These are phyloP conservation scores for Whalleya microplaca DNA, from an alignment of 2,329 filamentous ascomycete species.

Conservation along the genomic window DNA sequence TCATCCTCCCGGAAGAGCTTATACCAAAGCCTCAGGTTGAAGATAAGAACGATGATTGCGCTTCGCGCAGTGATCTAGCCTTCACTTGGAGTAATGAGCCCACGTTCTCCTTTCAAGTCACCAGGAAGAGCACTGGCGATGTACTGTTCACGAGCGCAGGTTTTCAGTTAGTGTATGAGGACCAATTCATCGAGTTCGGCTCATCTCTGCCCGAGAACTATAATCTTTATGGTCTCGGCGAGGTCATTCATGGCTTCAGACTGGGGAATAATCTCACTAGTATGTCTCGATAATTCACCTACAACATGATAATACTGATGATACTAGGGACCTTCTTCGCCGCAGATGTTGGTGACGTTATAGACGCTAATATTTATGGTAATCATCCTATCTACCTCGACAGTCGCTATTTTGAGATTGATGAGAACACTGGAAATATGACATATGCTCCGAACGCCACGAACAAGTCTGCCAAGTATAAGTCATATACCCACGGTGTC, in stretches of 20 bases:
- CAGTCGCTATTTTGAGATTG: conserved; percentile 71
- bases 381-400: conserved; percentile 80
- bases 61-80: conserved; percentile 58
- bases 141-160: conserved; percentile 69
- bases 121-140: conserved; percentile 62
- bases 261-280: conserved; percentile 75
- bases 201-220: conserved; percentile 70
- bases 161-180: conserved; percentile 69
- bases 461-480: conserved; percentile 57
- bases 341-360: conserved; percentile 68
- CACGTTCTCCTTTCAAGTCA: conserved; percentile 71
- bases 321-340: conserved; percentile 55
- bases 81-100: conserved; percentile 57
- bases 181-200: conserved; percentile 77
- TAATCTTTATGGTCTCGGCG: conserved; percentile 76
- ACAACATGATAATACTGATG: conserved; percentile 9
- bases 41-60: conserved; percentile 42
- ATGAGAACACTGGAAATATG: conserved; percentile 49
- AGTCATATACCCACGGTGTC: conserved; percentile 74
- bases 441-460: conserved; percentile 59
- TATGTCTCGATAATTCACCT: conserved; percentile 29
- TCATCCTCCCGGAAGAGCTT: conserved; percentile 65
- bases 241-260: conserved; percentile 71
- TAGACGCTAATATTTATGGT: conserved; percentile 74
- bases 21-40: conserved; percentile 58